These are phyloP conservation scores for Ogataea zsoltii DNA, from an alignment of 805 yeast genomes.

Conservation along the genomic window DNA sequence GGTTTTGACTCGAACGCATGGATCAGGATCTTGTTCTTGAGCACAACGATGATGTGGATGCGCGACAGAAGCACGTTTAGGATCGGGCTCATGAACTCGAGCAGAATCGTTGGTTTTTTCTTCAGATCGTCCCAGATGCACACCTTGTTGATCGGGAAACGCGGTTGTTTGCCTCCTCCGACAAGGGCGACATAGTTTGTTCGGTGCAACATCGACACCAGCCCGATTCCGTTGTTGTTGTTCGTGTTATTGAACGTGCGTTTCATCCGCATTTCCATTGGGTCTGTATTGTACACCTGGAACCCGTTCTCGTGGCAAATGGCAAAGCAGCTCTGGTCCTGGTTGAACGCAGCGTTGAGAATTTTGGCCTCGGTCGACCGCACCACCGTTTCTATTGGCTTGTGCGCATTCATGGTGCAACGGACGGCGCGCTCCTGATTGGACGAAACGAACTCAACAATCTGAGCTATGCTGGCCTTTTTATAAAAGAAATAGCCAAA, in stretches of 20 bases:
- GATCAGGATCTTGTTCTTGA: slow-evolving; percentile 65
- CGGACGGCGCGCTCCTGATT: neutral
- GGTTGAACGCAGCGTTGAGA: slow-evolving; percentile 73
- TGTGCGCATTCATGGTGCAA: slow-evolving; percentile 35
- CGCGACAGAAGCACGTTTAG: slow-evolving; percentile 74
- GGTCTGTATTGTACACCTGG: slow-evolving; percentile 82
- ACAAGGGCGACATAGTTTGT: slow-evolving; percentile 88
- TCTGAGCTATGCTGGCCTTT: neutral
- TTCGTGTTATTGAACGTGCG: slow-evolving; percentile 43
- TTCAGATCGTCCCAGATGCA: slow-evolving; percentile 92
- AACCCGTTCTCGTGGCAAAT: slow-evolving; percentile 81
- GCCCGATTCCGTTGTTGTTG: slow-evolving; percentile 61
- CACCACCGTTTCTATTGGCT: slow-evolving; percentile 24
- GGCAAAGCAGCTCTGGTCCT: slow-evolving; percentile 89
- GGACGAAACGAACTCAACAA: neutral
- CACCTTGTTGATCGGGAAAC: slow-evolving; percentile 74
- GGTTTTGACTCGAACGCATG: slow-evolving; percentile 86
- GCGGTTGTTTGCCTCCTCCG: slow-evolving; percentile 85
- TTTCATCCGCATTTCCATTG: slow-evolving; percentile 73
- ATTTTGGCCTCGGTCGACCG: slow-evolving; percentile 37
- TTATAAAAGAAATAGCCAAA: neutral
- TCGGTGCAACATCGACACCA: slow-evolving; percentile 79
- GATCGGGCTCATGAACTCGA: slow-evolving; percentile 78
- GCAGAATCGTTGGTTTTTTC: slow-evolving; percentile 64
- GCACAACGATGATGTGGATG: slow-evolving; percentile 70